A percentile compares a stretch with the other conserved stretches of the same genome.
Evolutionary conservation across 306 rosid species (phyloP).

Genomic region (Senna siamea): DNA sequence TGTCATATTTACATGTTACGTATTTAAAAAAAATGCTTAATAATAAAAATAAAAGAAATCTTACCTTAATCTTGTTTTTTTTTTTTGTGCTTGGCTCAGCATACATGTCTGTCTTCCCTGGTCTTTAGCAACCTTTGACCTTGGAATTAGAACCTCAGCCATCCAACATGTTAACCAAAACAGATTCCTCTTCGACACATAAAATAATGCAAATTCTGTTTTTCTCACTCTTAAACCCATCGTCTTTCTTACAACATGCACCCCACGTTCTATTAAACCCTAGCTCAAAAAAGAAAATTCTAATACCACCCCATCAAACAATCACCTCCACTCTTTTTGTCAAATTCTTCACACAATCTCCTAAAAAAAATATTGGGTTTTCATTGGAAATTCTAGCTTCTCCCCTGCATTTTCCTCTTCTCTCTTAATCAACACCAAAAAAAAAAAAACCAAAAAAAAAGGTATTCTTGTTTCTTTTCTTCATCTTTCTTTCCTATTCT

Average conservation of each 20-base stretch:
- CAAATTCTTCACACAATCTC: slow-evolving; percentile 38
- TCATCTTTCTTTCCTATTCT: slow-evolving; percentile 8
- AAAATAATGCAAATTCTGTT: slow-evolving; percentile 33
- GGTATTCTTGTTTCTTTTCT: slow-evolving; percentile 4
- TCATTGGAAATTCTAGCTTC: slow-evolving; percentile 44
- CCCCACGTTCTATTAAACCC: slow-evolving; percentile 70
- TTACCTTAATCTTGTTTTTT: not conserved
- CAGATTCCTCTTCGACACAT: slow-evolving; percentile 21
- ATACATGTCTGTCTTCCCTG: slow-evolving; percentile 47
- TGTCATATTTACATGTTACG: no score
- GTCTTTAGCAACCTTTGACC: slow-evolving; percentile 65
- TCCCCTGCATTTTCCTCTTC: slow-evolving; percentile 11
- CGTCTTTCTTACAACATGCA: slow-evolving; percentile 63
- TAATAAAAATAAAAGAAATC: not conserved
- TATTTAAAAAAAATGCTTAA: no score
- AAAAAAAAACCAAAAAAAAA: slow-evolving; percentile 9
- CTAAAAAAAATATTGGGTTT: slow-evolving; percentile 35
- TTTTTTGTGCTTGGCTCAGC: slow-evolving; percentile 27
- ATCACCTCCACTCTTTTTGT: slow-evolving; percentile 54
- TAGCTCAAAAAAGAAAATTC: slow-evolving; percentile 39
- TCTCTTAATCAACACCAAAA: not conserved
- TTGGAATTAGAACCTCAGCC: slow-evolving; percentile 57
- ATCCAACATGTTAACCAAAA: slow-evolving; percentile 40
- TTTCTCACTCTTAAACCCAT: slow-evolving; percentile 43
- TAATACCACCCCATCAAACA: slow-evolving; percentile 39